Percentiles rank a stretch among this genome's conserved stretches.
These are phyloP conservation scores for Polytrichum commune DNA, from an alignment of 225 moss, liverwort and hornwort genomes.

Conservation along the genomic window DNA sequence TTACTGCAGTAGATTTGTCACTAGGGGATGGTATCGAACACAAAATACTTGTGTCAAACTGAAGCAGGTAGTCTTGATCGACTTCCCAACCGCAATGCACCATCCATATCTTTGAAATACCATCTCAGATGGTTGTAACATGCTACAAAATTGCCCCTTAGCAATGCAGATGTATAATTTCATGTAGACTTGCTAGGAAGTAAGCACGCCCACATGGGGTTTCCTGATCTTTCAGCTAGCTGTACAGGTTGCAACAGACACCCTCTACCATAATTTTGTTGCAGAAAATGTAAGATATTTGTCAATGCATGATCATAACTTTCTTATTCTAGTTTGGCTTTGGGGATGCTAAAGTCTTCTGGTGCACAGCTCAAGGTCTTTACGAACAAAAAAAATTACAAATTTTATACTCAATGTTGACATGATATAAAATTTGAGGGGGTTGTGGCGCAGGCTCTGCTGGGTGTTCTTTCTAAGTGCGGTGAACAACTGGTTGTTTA, in stretches of 20 bases:
- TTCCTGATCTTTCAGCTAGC: neutral
- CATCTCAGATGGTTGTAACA: constrained; percentile 1
- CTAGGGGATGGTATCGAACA: no score
- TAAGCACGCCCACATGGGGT: neutral
- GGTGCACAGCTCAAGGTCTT: neutral
- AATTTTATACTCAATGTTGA: neutral
- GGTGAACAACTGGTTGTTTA: neutral
- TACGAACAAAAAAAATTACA: neutral
- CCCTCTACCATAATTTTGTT: neutral
- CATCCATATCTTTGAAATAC: neutral
- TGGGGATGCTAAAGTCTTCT: neutral
- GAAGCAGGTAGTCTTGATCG: no score
- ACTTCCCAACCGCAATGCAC: no score
- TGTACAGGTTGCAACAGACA: neutral
- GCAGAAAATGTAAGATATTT: neutral
- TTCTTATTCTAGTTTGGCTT: neutral
- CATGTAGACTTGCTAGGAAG: neutral
- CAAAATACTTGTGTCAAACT: no score
- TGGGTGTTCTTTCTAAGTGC: neutral
- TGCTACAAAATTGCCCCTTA: neutral
- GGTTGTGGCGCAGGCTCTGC: neutral
- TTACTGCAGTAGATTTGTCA: no score
- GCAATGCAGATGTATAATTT: neutral
- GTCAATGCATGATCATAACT: neutral
- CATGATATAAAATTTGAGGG: neutral